Conservation (phyloP, 2,329 filamentous ascomycete genomes). For the Emmonsia crescens region DNA sequence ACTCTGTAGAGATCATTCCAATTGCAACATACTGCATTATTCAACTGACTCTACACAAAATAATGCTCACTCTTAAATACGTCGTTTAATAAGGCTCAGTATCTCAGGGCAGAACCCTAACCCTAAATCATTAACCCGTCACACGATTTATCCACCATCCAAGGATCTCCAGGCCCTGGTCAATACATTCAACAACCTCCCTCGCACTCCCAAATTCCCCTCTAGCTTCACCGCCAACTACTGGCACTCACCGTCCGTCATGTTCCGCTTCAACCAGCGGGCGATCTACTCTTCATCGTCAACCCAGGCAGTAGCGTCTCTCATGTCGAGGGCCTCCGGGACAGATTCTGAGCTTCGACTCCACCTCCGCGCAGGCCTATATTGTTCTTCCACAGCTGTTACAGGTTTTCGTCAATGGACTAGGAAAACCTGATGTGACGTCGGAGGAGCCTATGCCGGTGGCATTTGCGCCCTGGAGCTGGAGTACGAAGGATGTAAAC, state of each 20-base stretch:
- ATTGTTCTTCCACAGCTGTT: not conserved
- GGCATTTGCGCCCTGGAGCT: not conserved
- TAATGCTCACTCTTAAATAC: too few relatives aligned
- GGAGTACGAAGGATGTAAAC: not conserved
- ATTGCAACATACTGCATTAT: not conserved
- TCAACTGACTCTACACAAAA: too few relatives aligned
- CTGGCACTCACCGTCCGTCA: slow-evolving; percentile 13
- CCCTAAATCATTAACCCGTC: too few relatives aligned
- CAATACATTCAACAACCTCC: slow-evolving; percentile 11
- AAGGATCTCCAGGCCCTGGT: not conserved
- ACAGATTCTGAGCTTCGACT: not conserved
- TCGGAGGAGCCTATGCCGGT: not conserved
- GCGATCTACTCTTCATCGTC: slow-evolving; percentile 10
- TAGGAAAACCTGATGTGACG: not conserved
- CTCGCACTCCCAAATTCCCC: slow-evolving; percentile 5
- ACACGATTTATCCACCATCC: too few relatives aligned
- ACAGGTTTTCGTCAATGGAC: not conserved
- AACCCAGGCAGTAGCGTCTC: slow-evolving; percentile 7
- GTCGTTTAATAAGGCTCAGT: too few relatives aligned
- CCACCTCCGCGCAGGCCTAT: not conserved
- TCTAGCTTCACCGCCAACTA: slow-evolving; percentile 8
- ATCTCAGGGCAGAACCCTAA: too few relatives aligned
- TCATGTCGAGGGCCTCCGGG: not conserved
- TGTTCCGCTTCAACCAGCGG: slow-evolving; percentile 9
- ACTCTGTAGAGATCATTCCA: not conserved